These are phyloP conservation scores for Leucocoprinus leucothites DNA, from an alignment of 768 basidiomycete species.

Conservation along the genomic window DNA sequence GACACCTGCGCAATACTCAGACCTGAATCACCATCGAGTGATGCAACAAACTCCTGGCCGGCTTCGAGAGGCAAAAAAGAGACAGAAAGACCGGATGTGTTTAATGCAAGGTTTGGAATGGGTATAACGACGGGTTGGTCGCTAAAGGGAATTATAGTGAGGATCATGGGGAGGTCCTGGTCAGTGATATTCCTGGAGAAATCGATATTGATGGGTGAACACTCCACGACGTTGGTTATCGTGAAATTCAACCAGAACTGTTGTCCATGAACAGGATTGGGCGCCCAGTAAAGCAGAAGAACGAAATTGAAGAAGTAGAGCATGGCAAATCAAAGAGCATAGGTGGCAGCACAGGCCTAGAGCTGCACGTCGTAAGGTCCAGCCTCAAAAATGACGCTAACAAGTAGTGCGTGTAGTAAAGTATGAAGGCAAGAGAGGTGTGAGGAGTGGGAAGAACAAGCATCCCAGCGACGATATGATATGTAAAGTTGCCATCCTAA, in stretches of 20 bases:
- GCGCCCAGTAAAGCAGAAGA: constrained; percentile 26
- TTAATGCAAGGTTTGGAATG: constrained; percentile 33
- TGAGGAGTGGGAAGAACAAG: constrained; percentile 6
- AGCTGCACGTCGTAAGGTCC: constrained; percentile 28
- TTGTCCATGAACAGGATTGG: not conserved
- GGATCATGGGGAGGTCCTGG: constrained; percentile 34
- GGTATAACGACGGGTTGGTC: constrained; percentile 46
- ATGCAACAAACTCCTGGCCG: constrained; percentile 50
- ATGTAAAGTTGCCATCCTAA: constrained; percentile 1
- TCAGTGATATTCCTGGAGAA: constrained; percentile 39
- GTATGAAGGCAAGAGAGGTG: constrained; percentile 19
- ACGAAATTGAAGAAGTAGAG: constrained; percentile 27
- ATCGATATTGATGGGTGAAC: constrained; percentile 44
- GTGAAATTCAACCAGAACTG: constrained; percentile 30
- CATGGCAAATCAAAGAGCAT: constrained; percentile 22
- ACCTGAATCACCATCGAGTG: constrained; percentile 47
- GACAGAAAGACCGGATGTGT: constrained; percentile 39
- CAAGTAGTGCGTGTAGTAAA: not conserved
- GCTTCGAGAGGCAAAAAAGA: constrained; percentile 51
- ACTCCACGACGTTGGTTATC: constrained; percentile 40
- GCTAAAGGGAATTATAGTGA: constrained; percentile 54
- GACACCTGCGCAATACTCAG: constrained; percentile 39
- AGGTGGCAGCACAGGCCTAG: constrained; percentile 20
- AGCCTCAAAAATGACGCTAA: constrained; percentile 24
- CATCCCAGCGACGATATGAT: constrained; percentile 7